phyloP scores from a whole-genome alignment of 352 stramenopile genomes.

The Pseudoperonospora humuli region DNA sequence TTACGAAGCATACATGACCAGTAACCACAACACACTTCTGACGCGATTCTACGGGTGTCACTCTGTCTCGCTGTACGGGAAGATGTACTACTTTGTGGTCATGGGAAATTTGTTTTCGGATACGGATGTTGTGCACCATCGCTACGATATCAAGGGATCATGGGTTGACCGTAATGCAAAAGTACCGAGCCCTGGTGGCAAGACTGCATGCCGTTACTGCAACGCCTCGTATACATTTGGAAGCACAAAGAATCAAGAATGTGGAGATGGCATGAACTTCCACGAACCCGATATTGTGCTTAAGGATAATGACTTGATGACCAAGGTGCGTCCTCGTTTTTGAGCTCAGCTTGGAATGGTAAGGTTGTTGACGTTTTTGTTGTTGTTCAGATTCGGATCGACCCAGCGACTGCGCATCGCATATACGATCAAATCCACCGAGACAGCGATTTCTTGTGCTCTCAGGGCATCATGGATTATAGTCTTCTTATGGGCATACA shows the following conservation, averaged over 20 bases:
- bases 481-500: constrained; percentile 87
- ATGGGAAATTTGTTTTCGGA: constrained; percentile 89
- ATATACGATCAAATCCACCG: constrained; percentile 87
- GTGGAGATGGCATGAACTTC: constrained; percentile 79
- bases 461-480: constrained; percentile 90
- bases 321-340: constrained; percentile 37
- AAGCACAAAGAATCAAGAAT: constrained; percentile 79
- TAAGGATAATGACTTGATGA: constrained; percentile 87
- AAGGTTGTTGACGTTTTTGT: not conserved
- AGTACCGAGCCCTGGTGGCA: constrained; percentile 68
- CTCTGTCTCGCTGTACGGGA: constrained; percentile 82
- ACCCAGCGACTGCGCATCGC: constrained; percentile 59
- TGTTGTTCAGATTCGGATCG: constrained; percentile 58
- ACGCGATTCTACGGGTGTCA: constrained; percentile 89
- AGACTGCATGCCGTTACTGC: constrained; percentile 80
- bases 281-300: constrained; percentile 85
- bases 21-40: constrained; percentile 76
- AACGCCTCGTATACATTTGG: constrained; percentile 85
- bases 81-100: constrained; percentile 90
- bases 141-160: constrained; percentile 89
- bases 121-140: constrained; percentile 80
- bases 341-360: not conserved
- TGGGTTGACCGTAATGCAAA: constrained; percentile 86
- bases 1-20: constrained; percentile 82
- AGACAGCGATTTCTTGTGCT: constrained; percentile 84